These are phyloP conservation scores for Hypoxylon sp. DNA, from an alignment of 2,329 filamentous ascomycete genomes.

Conservation along the genomic window DNA sequence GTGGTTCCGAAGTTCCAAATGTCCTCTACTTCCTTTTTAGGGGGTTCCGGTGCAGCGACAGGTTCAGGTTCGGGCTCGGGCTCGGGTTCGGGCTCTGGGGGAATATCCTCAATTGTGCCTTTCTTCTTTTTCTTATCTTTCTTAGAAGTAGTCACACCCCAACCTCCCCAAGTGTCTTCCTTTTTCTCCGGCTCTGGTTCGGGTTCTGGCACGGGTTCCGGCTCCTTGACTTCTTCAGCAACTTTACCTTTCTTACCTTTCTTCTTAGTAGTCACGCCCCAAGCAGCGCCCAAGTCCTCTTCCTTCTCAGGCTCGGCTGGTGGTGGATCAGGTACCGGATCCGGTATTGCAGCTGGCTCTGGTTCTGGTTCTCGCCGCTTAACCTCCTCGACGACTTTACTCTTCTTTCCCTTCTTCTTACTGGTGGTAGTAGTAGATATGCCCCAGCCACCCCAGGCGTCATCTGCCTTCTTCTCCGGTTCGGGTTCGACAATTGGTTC, in stretches of 20 bases:
- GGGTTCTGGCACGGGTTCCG: slow-evolving; percentile 43
- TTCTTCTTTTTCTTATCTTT: slow-evolving; percentile 55
- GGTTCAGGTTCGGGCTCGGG: slow-evolving; percentile 39
- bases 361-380: slow-evolving; percentile 47
- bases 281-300: slow-evolving; percentile 32
- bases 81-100: slow-evolving; percentile 39
- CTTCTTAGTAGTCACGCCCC: slow-evolving; percentile 38
- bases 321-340: slow-evolving; percentile 24
- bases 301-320: slow-evolving; percentile 40
- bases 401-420: slow-evolving; percentile 64
- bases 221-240: slow-evolving; percentile 13
- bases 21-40: slow-evolving; percentile 45
- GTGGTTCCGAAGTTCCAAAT: slow-evolving; percentile 43
- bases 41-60: slow-evolving; percentile 12
- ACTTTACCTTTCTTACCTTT: slow-evolving; percentile 57
- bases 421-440: slow-evolving; percentile 34
- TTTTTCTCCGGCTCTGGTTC: slow-evolving; percentile 37
- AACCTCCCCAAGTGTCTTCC: slow-evolving; percentile 31
- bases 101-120: slow-evolving; percentile 24
- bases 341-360: slow-evolving; percentile 9
- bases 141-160: slow-evolving; percentile 32
- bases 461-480: slow-evolving; percentile 44
- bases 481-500: slow-evolving; percentile 29
- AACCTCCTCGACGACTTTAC: slow-evolving; percentile 51
- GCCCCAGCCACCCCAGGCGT: slow-evolving; percentile 52